phyloP scores from a whole-genome alignment of 352 stramenopile species.

The Pythium scleroteichum region DNA sequence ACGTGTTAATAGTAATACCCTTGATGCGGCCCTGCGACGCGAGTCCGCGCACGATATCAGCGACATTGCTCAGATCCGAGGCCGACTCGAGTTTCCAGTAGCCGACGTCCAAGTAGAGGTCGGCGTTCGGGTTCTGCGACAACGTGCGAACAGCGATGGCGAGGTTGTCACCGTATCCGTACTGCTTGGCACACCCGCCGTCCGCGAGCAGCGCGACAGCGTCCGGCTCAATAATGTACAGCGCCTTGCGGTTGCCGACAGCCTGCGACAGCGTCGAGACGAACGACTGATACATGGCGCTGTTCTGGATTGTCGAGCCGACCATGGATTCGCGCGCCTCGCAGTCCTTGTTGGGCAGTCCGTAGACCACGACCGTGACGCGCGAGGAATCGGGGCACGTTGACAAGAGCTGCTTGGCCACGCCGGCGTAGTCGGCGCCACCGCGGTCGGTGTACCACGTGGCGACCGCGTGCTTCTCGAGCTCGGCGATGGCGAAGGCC shows the following conservation, averaged over 20 bases:
- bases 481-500: constrained; percentile 48
- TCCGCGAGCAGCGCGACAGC: constrained; percentile 52
- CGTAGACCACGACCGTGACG: constrained; percentile 67
- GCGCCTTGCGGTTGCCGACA: constrained; percentile 55
- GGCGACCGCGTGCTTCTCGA: constrained; percentile 59
- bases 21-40: constrained; percentile 40
- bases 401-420: constrained; percentile 32
- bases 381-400: constrained; percentile 41
- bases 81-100: constrained; percentile 48
- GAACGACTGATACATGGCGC: constrained; percentile 49
- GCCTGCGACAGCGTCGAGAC: constrained; percentile 37
- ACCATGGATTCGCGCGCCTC: constrained; percentile 41
- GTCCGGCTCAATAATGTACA: constrained; percentile 73
- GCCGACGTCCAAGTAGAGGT: constrained; percentile 64
- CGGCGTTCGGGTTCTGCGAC: constrained; percentile 50
- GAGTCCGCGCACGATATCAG: constrained; percentile 44
- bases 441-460: constrained; percentile 59
- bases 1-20: constrained; percentile 71
- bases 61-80: constrained; percentile 28
- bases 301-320: constrained; percentile 36
- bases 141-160: constrained; percentile 42
- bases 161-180: constrained; percentile 53
- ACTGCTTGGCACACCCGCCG: constrained; percentile 39
- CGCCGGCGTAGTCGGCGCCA: constrained; percentile 35
- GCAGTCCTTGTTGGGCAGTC: constrained; percentile 78